These are phyloP conservation scores for Biscutella auriculata DNA, from an alignment of 441 rosid species.

Conservation along the genomic window DNA sequence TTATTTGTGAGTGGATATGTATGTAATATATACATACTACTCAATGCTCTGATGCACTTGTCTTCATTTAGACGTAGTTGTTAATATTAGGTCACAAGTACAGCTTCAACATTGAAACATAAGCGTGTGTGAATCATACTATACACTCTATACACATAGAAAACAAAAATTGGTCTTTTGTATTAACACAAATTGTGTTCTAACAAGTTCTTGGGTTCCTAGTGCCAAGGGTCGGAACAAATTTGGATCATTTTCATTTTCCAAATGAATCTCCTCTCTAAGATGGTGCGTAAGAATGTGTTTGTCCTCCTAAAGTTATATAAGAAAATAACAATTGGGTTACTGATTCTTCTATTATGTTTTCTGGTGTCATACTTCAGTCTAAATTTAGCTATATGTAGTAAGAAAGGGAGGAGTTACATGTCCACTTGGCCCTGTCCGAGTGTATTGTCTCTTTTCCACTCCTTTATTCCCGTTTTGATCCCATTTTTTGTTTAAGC, in stretches of 20 bases:
- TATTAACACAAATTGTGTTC: too few relatives aligned
- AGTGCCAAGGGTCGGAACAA: not conserved
- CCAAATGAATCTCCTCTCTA: not conserved
- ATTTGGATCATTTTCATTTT: not conserved
- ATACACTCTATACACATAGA: not conserved
- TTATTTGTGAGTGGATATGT: conserved; percentile 17
- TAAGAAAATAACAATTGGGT: not conserved
- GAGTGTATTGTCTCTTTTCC: too few relatives aligned
- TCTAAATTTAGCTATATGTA: not conserved
- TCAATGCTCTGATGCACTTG: conserved; percentile 19
- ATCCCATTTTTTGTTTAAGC: too few relatives aligned
- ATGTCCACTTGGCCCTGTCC: too few relatives aligned
- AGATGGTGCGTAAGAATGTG: not conserved
- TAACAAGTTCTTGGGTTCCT: not conserved
- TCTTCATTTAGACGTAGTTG: not conserved
- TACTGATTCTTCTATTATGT: not conserved
- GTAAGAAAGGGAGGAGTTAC: not conserved
- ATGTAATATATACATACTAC: conserved; percentile 12
- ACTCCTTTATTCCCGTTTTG: too few relatives aligned
- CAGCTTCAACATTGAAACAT: conserved; percentile 2
- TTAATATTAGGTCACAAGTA: conserved; percentile 5
- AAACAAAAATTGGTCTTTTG: not conserved
- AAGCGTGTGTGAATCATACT: not conserved
- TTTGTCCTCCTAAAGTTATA: not conserved
- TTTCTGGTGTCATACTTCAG: not conserved